Conservation (phyloP, 345 rosid species). For the Angophora floribunda region DNA sequence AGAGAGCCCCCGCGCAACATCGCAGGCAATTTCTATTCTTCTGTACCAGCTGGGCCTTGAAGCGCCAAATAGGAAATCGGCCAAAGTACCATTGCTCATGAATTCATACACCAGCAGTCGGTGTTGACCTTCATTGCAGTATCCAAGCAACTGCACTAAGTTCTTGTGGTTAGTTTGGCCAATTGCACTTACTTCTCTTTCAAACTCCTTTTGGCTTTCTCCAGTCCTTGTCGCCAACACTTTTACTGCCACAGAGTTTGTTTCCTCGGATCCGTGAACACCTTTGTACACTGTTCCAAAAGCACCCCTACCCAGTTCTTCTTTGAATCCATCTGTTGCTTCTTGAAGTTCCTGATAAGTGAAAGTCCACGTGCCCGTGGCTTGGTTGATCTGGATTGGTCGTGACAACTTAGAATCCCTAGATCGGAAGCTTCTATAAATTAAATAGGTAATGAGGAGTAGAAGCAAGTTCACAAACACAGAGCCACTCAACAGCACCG, state of each 20-base stretch:
- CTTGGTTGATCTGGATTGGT: neutral
- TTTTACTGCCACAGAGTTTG: constrained; percentile 2
- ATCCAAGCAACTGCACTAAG: constrained; percentile 18
- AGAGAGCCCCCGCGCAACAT: constrained; percentile 7
- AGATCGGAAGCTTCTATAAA: neutral
- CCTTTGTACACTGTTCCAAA: constrained; percentile 19
- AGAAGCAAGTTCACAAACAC: too few species aligned
- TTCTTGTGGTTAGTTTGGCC: constrained; percentile 26
- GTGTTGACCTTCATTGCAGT: constrained; percentile 8
- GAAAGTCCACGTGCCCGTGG: neutral
- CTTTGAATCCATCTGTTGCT: neutral
- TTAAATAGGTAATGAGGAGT: too few species aligned
- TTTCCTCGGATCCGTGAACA: neutral
- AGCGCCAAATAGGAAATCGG: constrained; percentile 1
- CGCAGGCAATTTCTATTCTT: constrained; percentile 5
- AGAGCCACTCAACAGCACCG: too few species aligned
- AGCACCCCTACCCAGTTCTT: constrained; percentile 7
- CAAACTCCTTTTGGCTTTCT: constrained; percentile 13
- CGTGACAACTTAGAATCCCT: neutral
- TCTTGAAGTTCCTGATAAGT: neutral
- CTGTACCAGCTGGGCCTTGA: constrained; percentile 5
- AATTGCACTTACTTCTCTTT: constrained; percentile 7
- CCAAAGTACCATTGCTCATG: constrained; percentile 13
- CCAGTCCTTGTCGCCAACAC: neutral
- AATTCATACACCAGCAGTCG: constrained; percentile 17